Evolutionary conservation across 2,329 filamentous ascomycete genomes (phyloP).

Genomic region (Apiospora hydei): DNA sequence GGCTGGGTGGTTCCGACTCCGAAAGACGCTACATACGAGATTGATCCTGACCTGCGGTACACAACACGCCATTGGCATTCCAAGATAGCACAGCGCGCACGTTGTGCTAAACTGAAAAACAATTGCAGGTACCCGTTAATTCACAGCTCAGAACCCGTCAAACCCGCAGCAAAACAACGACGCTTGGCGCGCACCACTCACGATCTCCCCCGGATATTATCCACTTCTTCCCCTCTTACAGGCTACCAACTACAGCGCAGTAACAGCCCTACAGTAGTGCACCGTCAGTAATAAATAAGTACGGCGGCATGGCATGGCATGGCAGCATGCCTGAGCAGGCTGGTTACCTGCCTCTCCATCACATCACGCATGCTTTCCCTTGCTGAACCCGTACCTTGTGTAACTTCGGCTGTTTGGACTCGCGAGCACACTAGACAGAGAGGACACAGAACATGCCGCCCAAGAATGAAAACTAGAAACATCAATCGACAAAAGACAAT

Average conservation of each 20-base stretch:
- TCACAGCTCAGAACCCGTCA: not conserved
- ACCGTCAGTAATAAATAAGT: not conserved
- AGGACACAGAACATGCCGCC: not conserved
- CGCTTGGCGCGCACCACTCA: constrained; percentile 6
- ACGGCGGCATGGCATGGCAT: constrained; percentile 1
- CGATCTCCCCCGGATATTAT: constrained; percentile 12
- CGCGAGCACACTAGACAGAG: not conserved
- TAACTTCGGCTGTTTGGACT: not conserved
- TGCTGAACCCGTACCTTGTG: not conserved
- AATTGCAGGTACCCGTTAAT: constrained; percentile 21
- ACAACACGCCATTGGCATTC: not conserved
- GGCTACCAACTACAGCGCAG: not conserved
- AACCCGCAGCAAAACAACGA: constrained; percentile 13
- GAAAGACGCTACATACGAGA: not conserved
- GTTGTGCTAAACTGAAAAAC: constrained; percentile 17
- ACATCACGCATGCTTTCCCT: not conserved
- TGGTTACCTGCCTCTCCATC: not conserved
- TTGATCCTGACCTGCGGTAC: not conserved
- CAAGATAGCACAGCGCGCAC: constrained; percentile 7
- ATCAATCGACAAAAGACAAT: not conserved
- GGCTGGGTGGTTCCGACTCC: not conserved
- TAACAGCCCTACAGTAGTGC: constrained; percentile 18
- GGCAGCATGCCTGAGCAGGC: not conserved
- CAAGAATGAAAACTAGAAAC: not conserved
- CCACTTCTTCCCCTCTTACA: constrained; percentile 12